These are phyloP conservation scores for Dendryphion nanum DNA, from an alignment of 2,329 filamentous ascomycete species.

Conservation along the genomic window DNA sequence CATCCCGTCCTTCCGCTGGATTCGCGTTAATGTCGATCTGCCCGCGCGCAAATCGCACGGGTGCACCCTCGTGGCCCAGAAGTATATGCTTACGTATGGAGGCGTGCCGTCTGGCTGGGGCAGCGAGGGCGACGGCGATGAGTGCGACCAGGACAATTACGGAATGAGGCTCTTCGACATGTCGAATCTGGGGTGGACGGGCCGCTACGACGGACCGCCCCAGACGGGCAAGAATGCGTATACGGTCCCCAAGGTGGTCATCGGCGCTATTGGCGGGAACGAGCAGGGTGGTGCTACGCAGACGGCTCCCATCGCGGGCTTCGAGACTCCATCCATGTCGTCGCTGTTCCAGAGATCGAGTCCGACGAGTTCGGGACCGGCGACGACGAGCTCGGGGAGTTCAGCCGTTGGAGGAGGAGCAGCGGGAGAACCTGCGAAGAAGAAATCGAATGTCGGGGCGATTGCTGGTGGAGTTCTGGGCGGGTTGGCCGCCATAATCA, in stretches of 20 bases:
- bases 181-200: constrained; percentile 7
- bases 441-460: background rate
- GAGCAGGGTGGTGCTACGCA: constrained; percentile 6
- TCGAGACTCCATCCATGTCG: constrained; percentile 5
- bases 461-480: background rate
- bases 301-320: constrained; percentile 8
- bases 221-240: background rate
- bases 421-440: background rate
- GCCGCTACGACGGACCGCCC: constrained; percentile 4
- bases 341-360: constrained; percentile 7
- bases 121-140: constrained; percentile 2
- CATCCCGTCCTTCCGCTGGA: constrained; percentile 12
- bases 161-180: constrained; percentile 10
- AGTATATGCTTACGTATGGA: constrained; percentile 12
- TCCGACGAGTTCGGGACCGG: constrained; percentile 1
- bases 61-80: constrained; percentile 5
- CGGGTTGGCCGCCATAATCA: background rate
- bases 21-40: constrained; percentile 4
- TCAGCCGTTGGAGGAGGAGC: no score
- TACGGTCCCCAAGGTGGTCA: constrained; percentile 6
- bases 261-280: constrained; percentile 3
- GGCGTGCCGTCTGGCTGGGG: constrained; percentile 2
- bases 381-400: background rate
- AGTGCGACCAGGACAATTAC: constrained; percentile 8
- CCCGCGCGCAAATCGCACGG: constrained; percentile 4